phyloP scores from a whole-genome alignment of 352 stramenopile species.

The Phytophthora boehmeriae region DNA sequence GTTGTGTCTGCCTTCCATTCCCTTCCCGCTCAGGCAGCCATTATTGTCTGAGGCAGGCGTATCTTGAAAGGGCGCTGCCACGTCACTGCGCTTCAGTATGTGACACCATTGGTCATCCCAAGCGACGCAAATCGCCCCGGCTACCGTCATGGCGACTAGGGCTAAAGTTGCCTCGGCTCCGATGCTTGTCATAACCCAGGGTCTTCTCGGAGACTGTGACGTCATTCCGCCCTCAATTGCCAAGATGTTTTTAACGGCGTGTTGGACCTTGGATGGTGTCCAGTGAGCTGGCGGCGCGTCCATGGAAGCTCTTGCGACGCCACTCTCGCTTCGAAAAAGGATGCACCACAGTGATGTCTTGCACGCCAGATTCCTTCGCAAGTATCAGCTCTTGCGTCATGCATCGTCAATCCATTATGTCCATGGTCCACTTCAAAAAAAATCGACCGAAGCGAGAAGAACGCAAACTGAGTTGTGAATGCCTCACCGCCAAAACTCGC shows the following conservation, averaged over 20 bases:
- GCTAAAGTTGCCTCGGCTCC: slow-evolving; percentile 2
- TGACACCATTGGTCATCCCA: background rate
- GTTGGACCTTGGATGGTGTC: background rate
- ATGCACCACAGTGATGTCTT: too few species aligned
- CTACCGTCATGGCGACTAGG: background rate
- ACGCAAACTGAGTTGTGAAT: background rate
- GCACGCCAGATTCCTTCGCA: too few species aligned
- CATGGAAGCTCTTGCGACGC: too few species aligned
- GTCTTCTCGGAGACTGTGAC: background rate
- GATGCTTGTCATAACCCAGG: background rate
- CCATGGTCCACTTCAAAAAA: background rate
- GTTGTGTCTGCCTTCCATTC: too few species aligned
- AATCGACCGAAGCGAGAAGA: background rate
- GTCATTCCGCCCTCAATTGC: background rate
- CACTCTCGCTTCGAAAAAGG: too few species aligned
- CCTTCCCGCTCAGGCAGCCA: too few species aligned
- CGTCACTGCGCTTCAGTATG: background rate
- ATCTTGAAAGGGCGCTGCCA: too few species aligned
- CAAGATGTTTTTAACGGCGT: too few species aligned
- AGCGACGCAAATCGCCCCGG: background rate
- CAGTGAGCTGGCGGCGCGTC: background rate
- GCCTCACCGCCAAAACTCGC: background rate
- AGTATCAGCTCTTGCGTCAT: too few species aligned
- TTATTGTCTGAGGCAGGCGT: too few species aligned
- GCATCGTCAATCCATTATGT: too few species aligned